These are phyloP conservation scores for Phytophthora podocarpi DNA, from an alignment of 352 stramenopile species.

Conservation along the genomic window DNA sequence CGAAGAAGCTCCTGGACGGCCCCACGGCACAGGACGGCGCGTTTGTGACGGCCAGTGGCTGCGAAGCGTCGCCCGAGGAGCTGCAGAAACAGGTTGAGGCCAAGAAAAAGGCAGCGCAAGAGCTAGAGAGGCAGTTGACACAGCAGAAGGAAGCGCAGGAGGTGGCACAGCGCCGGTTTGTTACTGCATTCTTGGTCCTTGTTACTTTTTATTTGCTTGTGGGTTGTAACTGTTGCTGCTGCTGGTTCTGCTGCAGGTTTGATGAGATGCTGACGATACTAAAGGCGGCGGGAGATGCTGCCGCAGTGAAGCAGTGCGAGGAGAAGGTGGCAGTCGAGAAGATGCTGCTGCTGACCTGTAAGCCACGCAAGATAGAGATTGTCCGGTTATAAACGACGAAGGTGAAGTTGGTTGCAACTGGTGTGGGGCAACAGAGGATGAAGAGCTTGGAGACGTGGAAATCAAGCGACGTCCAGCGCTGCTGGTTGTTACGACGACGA, in stretches of 20 bases:
- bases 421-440: too few species aligned
- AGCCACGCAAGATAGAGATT: constrained; percentile 47
- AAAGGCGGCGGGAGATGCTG: constrained; percentile 23
- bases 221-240: neutral
- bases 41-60: constrained; percentile 3
- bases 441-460: neutral
- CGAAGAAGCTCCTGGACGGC: constrained; percentile 40
- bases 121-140: constrained; percentile 22
- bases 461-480: constrained; percentile 10
- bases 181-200: neutral
- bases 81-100: constrained; percentile 22
- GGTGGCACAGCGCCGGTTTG: constrained; percentile 22
- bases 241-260: constrained; percentile 29
- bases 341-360: constrained; percentile 14
- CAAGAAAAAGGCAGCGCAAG: constrained; percentile 14
- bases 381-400: constrained; percentile 36
- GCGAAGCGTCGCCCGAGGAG: constrained; percentile 11
- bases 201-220: neutral
- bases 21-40: neutral
- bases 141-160: constrained; percentile 25
- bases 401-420: neutral
- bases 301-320: constrained; percentile 29
- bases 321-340: constrained; percentile 31
- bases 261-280: constrained; percentile 37
- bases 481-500: too few species aligned